A percentile compares a stretch with the other conserved stretches of the same genome.
phyloP scores from a whole-genome alignment of 208 protist genomes.

The Acanthamoeba triangularis region DNA sequence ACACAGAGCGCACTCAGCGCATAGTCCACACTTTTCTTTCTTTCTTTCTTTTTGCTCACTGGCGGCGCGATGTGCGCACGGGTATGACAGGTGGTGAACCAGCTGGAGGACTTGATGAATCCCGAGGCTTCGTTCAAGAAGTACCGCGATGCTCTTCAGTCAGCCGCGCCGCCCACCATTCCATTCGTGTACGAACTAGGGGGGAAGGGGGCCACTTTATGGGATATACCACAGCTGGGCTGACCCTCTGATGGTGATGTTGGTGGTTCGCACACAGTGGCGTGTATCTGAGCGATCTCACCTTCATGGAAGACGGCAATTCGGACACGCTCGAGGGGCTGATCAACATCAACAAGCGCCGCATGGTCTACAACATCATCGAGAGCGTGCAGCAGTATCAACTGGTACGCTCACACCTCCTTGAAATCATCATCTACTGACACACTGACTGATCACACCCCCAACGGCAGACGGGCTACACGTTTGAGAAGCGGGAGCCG shows the following conservation, averaged over 20 bases:
- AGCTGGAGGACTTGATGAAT: constrained; percentile 78
- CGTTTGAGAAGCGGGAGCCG: constrained; percentile 29
- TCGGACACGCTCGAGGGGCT: constrained; percentile 76
- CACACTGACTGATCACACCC: neutral
- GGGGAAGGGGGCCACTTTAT: neutral
- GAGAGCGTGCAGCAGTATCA: constrained; percentile 55
- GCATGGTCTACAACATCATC: constrained; percentile 70
- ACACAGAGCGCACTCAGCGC: too few relatives aligned
- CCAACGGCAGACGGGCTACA: neutral
- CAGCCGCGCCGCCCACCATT: constrained; percentile 72
- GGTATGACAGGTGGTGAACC: neutral
- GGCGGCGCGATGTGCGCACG: neutral
- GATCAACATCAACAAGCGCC: constrained; percentile 79
- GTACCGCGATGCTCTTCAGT: constrained; percentile 64
- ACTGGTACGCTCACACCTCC: neutral
- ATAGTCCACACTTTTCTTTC: too few relatives aligned
- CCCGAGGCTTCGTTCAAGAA: constrained; percentile 71
- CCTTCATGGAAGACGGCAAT: constrained; percentile 89
- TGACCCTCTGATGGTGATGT: neutral
- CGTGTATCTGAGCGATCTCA: constrained; percentile 86
- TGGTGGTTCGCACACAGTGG: constrained; percentile 23
- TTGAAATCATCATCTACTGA: neutral
- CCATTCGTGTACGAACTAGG: constrained; percentile 72
- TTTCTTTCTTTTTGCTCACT: too few relatives aligned
- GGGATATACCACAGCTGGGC: neutral